Conservation (phyloP, 108 stramenopile species). For the Chaetoceros tenuissimus region DNA sequence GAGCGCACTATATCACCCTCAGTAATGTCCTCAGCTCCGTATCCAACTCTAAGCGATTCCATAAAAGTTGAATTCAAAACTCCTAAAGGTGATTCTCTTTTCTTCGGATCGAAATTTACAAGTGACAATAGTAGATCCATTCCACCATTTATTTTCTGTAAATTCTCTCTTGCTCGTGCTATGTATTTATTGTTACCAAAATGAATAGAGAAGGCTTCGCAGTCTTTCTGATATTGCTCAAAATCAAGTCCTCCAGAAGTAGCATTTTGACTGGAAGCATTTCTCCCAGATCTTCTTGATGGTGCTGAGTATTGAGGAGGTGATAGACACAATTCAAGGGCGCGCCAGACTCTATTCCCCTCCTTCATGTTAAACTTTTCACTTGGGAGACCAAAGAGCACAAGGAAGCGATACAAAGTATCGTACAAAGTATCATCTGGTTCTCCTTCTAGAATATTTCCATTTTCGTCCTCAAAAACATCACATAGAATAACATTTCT, state of each 20-base stretch:
- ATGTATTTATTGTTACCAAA: constrained; percentile 56
- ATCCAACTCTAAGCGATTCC: constrained; percentile 45
- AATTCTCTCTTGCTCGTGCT: constrained; percentile 42
- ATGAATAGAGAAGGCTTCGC: constrained; percentile 41
- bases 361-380: constrained; percentile 21
- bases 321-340: constrained; percentile 34
- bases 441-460: constrained; percentile 55
- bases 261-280: constrained; percentile 2
- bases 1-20: constrained; percentile 34
- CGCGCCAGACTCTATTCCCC: constrained; percentile 59
- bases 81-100: constrained; percentile 53
- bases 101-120: constrained; percentile 58
- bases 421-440: constrained; percentile 80
- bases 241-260: constrained; percentile 26
- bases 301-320: not conserved
- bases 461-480: constrained; percentile 67
- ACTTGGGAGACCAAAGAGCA: constrained; percentile 85
- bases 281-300: not conserved
- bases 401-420: constrained; percentile 90
- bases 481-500: constrained; percentile 58
- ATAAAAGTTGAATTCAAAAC: constrained; percentile 75
- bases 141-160: constrained; percentile 63
- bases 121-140: constrained; percentile 68
- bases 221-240: constrained; percentile 39
- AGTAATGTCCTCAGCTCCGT: constrained; percentile 1